Percentiles rank a stretch among this genome's conserved stretches.
phyloP scores from a whole-genome alignment of 768 basidiomycete genomes.

The Thelephora ganbajun region DNA sequence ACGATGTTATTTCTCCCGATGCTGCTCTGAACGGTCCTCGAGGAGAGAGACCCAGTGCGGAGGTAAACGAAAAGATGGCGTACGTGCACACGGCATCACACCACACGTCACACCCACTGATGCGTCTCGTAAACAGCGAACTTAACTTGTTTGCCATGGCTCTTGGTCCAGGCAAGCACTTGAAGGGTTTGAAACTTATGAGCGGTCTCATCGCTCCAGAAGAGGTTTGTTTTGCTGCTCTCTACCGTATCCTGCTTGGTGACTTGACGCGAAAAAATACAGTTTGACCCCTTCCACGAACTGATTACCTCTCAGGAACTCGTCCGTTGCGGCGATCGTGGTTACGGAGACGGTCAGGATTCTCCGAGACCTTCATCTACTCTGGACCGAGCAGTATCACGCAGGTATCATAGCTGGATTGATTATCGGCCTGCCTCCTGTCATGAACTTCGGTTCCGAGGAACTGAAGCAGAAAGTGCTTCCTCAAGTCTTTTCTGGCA shows the following conservation, averaged over 20 bases:
- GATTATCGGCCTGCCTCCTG: conserved; percentile 75
- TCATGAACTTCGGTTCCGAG: conserved; percentile 67
- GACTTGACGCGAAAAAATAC: conserved; percentile 4
- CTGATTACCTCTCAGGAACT: conserved; percentile 74
- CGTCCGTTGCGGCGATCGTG: conserved; percentile 50
- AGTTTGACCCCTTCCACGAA: conserved; percentile 86
- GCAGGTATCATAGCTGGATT: conserved; percentile 42
- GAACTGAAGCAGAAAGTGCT: conserved; percentile 42
- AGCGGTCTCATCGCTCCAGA: conserved; percentile 65
- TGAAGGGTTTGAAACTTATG: conserved; percentile 67
- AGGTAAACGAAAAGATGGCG: conserved; percentile 76
- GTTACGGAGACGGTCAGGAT: conserved; percentile 59
- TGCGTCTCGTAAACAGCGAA: conserved; percentile 27
- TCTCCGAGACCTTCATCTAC: background rate
- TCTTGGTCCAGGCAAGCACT: conserved; percentile 80
- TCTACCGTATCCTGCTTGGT: background rate
- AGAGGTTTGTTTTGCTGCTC: conserved; percentile 28
- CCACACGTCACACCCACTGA: background rate
- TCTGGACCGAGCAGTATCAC: background rate
- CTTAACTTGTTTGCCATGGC: conserved; percentile 79
- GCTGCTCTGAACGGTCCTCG: conserved; percentile 54
- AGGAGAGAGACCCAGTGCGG: conserved; percentile 74
- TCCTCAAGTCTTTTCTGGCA: conserved; percentile 55
- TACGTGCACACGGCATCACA: conserved; percentile 16
- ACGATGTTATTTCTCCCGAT: conserved; percentile 44